A percentile compares a stretch with the other conserved stretches of the same genome.
Conservation (phyloP, 2,329 filamentous ascomycete species). For the Metarhizium guizhouense region DNA sequence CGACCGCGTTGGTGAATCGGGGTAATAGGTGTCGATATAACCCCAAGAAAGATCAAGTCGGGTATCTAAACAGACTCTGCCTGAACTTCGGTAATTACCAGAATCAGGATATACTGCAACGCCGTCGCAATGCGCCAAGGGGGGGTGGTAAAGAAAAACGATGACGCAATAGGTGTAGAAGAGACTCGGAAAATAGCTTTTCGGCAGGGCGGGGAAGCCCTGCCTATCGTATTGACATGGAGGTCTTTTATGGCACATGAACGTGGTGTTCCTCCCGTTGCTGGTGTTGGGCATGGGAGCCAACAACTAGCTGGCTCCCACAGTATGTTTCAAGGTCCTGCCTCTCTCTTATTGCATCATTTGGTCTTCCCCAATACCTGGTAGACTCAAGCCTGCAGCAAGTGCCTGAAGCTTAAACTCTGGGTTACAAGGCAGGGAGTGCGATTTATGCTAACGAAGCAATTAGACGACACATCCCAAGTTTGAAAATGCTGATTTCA, state of each 20-base stretch:
- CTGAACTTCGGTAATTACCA: not conserved
- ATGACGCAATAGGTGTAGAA: conserved; percentile 1
- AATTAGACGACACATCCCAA: conserved; percentile 20
- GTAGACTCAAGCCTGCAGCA: conserved; percentile 34
- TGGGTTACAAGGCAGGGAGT: conserved; percentile 84
- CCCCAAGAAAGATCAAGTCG: not conserved
- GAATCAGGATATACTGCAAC: conserved; percentile 3
- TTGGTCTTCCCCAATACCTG: conserved; percentile 37
- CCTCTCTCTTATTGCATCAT: conserved; percentile 22
- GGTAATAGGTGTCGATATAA: not conserved
- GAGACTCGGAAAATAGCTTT: not conserved
- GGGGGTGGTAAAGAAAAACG: not conserved
- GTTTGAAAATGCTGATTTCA: not conserved
- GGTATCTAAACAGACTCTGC: not conserved
- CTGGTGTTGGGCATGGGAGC: not conserved
- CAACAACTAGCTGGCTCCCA: not conserved
- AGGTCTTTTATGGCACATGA: not conserved
- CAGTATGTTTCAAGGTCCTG: not conserved
- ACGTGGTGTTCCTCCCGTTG: not conserved
- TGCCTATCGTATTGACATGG: not conserved
- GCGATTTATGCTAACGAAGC: conserved; percentile 54
- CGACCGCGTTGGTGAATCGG: not conserved
- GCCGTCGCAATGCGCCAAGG: conserved; percentile 6
- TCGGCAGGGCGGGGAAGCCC: not conserved
- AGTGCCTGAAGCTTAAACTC: conserved; percentile 49